Conservation (phyloP, 2,329 filamentous ascomycete genomes). For the Bimuria novae-zelandiae region DNA sequence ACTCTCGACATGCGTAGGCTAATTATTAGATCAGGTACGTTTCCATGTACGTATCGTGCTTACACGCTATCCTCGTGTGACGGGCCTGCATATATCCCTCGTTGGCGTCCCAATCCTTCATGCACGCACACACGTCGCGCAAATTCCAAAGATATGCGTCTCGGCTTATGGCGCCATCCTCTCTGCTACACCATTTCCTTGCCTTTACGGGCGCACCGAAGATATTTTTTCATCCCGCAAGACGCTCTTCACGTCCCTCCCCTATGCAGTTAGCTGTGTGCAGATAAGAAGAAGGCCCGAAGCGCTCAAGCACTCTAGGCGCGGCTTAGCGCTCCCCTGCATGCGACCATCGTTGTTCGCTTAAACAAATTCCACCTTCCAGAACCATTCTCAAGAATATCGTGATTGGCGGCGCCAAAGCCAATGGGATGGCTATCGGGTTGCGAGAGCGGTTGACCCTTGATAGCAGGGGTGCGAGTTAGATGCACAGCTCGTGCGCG, state of each 20-base stretch:
- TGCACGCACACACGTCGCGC: background rate
- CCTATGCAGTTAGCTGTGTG: background rate
- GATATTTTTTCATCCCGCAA: no score
- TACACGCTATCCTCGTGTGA: background rate
- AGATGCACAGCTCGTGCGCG: background rate
- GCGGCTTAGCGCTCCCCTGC: constrained; percentile 1
- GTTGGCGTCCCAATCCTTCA: background rate
- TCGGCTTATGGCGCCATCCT: background rate
- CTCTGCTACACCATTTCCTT: background rate
- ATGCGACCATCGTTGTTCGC: background rate
- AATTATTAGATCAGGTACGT: no score
- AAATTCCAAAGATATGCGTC: background rate
- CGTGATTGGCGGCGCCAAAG: constrained; percentile 2
- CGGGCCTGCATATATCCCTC: background rate
- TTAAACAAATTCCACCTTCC: constrained; percentile 18
- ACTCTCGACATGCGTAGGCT: no score
- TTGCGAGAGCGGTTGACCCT: constrained; percentile 7
- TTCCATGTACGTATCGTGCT: background rate
- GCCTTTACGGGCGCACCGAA: no score
- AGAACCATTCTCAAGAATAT: constrained; percentile 9
- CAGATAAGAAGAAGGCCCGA: constrained; percentile 7
- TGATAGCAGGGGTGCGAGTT: constrained; percentile 12
- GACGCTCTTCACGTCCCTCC: background rate
- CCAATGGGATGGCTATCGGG: constrained; percentile 17
- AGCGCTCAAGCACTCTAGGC: constrained; percentile 16